Evolutionary conservation across 306 rosid genomes (phyloP), one percentile per base, ranked within the genome.

Genomic region (Albizia julibrissin): DNA sequence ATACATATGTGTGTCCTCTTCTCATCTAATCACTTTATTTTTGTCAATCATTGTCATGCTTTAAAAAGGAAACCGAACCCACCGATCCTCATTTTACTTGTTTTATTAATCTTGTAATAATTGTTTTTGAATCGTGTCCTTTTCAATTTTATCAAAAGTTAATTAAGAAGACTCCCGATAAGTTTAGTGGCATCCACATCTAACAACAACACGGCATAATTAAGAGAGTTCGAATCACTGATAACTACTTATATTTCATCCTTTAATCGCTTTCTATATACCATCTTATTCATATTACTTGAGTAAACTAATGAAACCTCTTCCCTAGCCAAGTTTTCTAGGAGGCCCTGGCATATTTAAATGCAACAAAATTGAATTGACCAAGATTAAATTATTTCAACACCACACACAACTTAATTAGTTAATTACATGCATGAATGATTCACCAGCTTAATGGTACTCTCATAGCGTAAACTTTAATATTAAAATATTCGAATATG

Each of bases 61-160:
- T 67, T 64, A n/a, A 80, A 88, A 83, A 67, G 72, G 42, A 47
- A 47, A 75, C 61, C 80, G 40, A 59, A 24, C 49, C 66, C 43
- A 68, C 61, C 14, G 2, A 68, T 21, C 59, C 49, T 39, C 22
- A 72, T 59, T 62, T 74, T 72, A 42, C 69, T 31, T 50, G 71
- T 69, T 42, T 15, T 22, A 46, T 6, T 37, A n/a, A 68, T 84
- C 80, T 24, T 65, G n/a, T 26, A 76, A 44, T 1, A 76, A 54
- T 1, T 50, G 16, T 83, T 80, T 76, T 31, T 19, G 11, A 12
- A 43, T 54, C 50, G 56, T 79, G 56, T 24, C 64, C 58, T 43
- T 66, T 39, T 75, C 72, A 49, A 6, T 14, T 61, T 68, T 75
- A 58, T 15, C 68, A 31, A 75, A 58, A 16, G 29, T 22, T 22